Percentiles rank a stretch among this genome's conserved stretches.
These are phyloP conservation scores for Paecilomyces niveus DNA, from an alignment of 2,329 filamentous ascomycete species.

Conservation along the genomic window DNA sequence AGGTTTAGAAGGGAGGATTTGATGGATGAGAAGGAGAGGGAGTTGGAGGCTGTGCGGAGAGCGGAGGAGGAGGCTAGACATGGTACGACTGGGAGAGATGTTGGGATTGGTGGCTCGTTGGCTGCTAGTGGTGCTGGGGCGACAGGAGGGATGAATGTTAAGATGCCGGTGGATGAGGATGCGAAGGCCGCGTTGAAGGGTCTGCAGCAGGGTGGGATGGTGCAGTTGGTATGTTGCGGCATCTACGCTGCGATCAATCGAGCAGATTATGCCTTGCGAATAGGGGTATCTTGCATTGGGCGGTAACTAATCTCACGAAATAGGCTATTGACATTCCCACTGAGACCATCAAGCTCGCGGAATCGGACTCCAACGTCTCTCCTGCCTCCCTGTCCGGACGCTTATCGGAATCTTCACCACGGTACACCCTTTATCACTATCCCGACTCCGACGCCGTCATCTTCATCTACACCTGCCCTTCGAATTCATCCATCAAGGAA, in stretches of 20 bases:
- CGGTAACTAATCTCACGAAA: constrained; percentile 9
- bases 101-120: constrained; percentile 38
- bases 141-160: constrained; percentile 38
- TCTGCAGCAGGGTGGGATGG: constrained; percentile 33
- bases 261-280: background rate
- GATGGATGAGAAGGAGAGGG: constrained; percentile 56
- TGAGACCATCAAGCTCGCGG: constrained; percentile 51
- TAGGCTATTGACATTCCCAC: constrained; percentile 36
- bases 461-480: constrained; percentile 60
- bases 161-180: constrained; percentile 47
- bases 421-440: constrained; percentile 56
- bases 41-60: constrained; percentile 49
- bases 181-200: constrained; percentile 45
- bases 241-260: background rate
- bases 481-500: constrained; percentile 55
- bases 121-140: constrained; percentile 9
- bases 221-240: constrained; percentile 42
- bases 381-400: constrained; percentile 37
- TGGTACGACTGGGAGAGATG: constrained; percentile 45
- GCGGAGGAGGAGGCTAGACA: constrained; percentile 52
- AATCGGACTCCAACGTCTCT: constrained; percentile 34
- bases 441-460: constrained; percentile 42
- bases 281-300: constrained; percentile 11
- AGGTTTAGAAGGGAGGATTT: constrained; percentile 39
- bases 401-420: constrained; percentile 49